These are phyloP conservation scores for Rhynchospora pubera DNA, from an alignment of 176 grass and related monocot species.

Conservation along the genomic window DNA sequence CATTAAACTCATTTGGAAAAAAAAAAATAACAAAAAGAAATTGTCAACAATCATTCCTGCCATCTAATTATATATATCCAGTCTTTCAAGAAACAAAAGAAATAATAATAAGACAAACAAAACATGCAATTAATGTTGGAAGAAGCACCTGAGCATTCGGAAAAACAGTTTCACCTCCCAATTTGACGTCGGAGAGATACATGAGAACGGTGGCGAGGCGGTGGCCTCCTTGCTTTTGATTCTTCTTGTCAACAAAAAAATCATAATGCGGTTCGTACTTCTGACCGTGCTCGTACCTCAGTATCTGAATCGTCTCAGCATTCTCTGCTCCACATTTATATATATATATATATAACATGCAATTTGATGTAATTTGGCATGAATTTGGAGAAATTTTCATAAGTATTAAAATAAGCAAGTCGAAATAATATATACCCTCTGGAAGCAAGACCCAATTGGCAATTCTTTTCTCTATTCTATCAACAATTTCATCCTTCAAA, in stretches of 20 bases:
- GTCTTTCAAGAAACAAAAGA: too few relatives aligned
- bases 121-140: background rate
- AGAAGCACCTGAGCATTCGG: slow-evolving; percentile 17
- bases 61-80: too few relatives aligned
- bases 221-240: slow-evolving; percentile 30
- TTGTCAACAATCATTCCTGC: too few relatives aligned
- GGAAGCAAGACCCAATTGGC: too few relatives aligned
- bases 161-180: slow-evolving; percentile 27
- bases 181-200: slow-evolving; percentile 44
- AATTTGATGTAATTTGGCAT: too few relatives aligned
- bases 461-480: too few relatives aligned
- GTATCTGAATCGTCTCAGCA: slow-evolving; percentile 42
- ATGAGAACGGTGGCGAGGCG: slow-evolving; percentile 50
- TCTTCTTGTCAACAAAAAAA: slow-evolving; percentile 25
- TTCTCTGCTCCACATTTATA: slow-evolving; percentile 33
- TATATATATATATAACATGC: too few relatives aligned
- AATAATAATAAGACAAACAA: background rate
- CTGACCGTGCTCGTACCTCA: slow-evolving; percentile 37
- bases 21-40: too few relatives aligned
- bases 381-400: too few relatives aligned
- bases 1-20: background rate
- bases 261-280: slow-evolving; percentile 61
- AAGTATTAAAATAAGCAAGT: too few relatives aligned
- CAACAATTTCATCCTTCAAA: too few relatives aligned
- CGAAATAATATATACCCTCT: too few relatives aligned